These are phyloP conservation scores for Podospora australis DNA, from an alignment of 495 filamentous ascomycete species.

Conservation along the genomic window DNA sequence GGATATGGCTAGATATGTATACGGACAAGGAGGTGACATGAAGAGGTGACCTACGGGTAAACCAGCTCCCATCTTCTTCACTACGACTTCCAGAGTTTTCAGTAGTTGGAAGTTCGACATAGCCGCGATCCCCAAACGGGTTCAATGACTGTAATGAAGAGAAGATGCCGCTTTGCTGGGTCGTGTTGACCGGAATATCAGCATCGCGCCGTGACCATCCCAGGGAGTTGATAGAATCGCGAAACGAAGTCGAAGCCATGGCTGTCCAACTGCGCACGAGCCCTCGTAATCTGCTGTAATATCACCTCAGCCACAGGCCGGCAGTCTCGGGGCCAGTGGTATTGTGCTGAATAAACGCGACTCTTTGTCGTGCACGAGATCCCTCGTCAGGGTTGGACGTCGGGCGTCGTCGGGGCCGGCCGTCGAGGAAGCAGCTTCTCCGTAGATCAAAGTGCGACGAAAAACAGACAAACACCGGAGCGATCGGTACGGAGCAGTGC, in stretches of 20 bases:
- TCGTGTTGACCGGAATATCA: slow-evolving; percentile 72
- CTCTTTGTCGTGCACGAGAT: too few species aligned
- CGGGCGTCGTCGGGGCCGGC: too few species aligned
- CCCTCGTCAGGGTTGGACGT: too few species aligned
- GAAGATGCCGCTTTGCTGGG: slow-evolving; percentile 64
- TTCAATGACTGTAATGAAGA: slow-evolving; percentile 80
- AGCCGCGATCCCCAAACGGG: slow-evolving; percentile 81
- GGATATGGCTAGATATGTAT: slow-evolving; percentile 8
- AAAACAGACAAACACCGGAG: background rate
- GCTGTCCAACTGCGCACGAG: background rate
- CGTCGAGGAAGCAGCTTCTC: background rate
- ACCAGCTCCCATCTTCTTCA: slow-evolving; percentile 92
- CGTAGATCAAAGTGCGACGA: background rate
- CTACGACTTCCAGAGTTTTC: slow-evolving; percentile 75
- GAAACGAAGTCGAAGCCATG: slow-evolving; percentile 89
- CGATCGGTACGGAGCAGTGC: background rate
- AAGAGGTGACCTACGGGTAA: slow-evolving; percentile 74
- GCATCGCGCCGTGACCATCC: slow-evolving; percentile 88
- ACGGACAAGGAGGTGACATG: slow-evolving; percentile 16
- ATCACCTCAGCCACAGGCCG: too few species aligned
- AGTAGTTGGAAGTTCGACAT: slow-evolving; percentile 83
- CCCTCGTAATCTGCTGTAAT: too few species aligned
- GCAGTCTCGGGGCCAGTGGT: too few species aligned
- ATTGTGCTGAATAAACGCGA: too few species aligned
- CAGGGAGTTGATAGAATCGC: slow-evolving; percentile 87